Percentiles rank a stretch among this genome's conserved stretches.
These are phyloP conservation scores for Dendrostoma leiphaemia DNA, from an alignment of 2,329 filamentous ascomycete species.

Conservation along the genomic window DNA sequence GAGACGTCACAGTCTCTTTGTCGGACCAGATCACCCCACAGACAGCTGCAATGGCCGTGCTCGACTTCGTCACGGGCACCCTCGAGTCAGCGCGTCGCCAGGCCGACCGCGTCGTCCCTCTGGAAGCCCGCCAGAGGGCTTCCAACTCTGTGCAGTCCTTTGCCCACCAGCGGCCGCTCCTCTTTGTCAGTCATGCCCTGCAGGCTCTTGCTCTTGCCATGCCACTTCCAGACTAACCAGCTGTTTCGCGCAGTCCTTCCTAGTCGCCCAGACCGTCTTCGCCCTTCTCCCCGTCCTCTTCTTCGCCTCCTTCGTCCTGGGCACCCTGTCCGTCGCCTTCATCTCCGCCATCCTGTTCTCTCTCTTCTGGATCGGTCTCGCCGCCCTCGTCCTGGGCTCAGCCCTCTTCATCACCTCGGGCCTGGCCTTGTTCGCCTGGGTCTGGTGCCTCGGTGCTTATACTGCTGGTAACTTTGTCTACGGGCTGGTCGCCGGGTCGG, in stretches of 20 bases:
- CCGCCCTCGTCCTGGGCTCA: conserved; percentile 66
- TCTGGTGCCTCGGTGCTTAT: conserved; percentile 64
- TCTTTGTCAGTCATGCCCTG: conserved; percentile 65
- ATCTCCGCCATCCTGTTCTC: conserved; percentile 63
- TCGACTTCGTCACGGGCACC: conserved; percentile 34
- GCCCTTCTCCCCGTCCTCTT: conserved; percentile 66
- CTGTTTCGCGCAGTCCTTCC: conserved; percentile 55
- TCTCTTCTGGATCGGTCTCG: conserved; percentile 65
- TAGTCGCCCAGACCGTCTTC: conserved; percentile 62
- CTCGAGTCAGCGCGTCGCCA: conserved; percentile 41
- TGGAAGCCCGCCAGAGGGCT: conserved; percentile 56
- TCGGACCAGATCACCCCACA: not conserved
- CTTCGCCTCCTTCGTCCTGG: conserved; percentile 65
- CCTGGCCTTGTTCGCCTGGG: conserved; percentile 63
- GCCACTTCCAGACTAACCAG: not conserved
- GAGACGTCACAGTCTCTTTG: too few species aligned
- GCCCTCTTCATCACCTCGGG: conserved; percentile 64
- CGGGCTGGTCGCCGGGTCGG: conserved; percentile 20
- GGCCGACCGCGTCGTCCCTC: conserved; percentile 54
- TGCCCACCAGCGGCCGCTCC: conserved; percentile 62
- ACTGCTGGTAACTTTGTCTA: conserved; percentile 47
- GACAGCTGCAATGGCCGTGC: conserved; percentile 22
- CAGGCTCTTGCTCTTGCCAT: not conserved
- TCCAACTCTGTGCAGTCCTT: conserved; percentile 54
- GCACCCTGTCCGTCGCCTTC: conserved; percentile 61